phyloP scores from a whole-genome alignment of 2,329 filamentous ascomycete species.

The Aspergillus costaricaensis region DNA sequence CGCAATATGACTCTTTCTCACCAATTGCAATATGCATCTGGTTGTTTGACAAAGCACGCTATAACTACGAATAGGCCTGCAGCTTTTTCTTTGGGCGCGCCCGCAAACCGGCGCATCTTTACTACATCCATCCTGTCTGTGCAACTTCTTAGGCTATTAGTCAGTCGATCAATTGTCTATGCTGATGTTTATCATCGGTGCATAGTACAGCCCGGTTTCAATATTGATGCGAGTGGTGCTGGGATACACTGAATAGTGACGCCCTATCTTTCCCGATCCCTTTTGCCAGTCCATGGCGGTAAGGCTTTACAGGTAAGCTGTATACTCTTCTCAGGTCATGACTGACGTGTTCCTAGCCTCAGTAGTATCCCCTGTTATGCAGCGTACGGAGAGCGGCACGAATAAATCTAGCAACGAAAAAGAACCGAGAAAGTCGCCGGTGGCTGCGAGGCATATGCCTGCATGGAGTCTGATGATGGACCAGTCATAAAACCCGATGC shows the following conservation, averaged over 20 bases:
- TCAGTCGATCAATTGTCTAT: not conserved
- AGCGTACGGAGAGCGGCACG: not conserved
- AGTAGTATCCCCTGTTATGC: not conserved
- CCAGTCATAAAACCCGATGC: not conserved
- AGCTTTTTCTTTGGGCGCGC: not conserved
- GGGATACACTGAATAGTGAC: not conserved
- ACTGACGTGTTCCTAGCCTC: not conserved
- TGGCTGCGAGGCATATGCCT: not conserved
- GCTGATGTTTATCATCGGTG: not conserved
- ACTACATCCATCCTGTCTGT: not conserved
- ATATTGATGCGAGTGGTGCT: not conserved
- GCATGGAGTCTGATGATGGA: not conserved
- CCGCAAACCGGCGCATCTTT: not conserved
- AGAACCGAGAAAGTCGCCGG: slow-evolving; percentile 3
- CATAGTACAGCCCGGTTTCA: not conserved
- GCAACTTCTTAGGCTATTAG: not conserved
- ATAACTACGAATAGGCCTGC: not conserved
- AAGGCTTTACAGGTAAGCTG: not conserved
- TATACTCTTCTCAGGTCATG: not conserved
- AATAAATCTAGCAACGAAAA: not conserved
- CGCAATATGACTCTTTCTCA: not conserved
- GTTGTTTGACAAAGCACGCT: not conserved
- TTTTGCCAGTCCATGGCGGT: not conserved
- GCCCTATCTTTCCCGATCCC: not conserved
- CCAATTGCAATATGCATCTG: not conserved